These are phyloP conservation scores for Bothriochloa decipiens DNA, from an alignment of 176 grass and related monocot species.

Conservation along the genomic window DNA sequence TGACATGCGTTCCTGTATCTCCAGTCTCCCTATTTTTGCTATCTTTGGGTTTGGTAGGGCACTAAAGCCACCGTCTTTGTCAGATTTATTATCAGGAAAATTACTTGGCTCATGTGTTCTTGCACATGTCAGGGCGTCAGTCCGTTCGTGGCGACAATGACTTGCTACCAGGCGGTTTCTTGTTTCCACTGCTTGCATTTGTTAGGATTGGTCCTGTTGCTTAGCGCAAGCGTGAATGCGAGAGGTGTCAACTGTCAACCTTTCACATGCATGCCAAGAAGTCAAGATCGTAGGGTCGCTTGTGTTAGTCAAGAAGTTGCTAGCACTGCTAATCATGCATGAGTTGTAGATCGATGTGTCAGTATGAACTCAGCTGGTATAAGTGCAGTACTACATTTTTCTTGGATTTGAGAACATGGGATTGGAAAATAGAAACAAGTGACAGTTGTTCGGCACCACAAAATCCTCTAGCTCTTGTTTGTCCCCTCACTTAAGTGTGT, in stretches of 20 bases:
- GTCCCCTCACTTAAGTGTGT: not conserved
- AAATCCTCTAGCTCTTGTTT: not conserved
- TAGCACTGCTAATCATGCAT: not conserved
- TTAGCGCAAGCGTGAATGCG: no score
- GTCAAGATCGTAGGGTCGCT: not conserved
- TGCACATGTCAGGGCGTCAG: not conserved
- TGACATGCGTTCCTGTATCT: not conserved
- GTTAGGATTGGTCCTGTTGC: not conserved
- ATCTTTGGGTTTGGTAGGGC: not conserved
- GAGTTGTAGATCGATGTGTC: not conserved
- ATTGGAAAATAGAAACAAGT: not conserved
- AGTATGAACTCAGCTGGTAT: not conserved
- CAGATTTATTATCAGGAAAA: conserved; percentile 3
- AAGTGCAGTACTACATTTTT: no score
- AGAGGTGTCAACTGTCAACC: not conserved
- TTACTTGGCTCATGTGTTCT: conserved; percentile 18
- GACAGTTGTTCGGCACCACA: not conserved
- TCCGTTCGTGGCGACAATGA: conserved; percentile 14
- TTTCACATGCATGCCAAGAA: not conserved
- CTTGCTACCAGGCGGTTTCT: conserved; percentile 3
- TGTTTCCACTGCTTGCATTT: conserved; percentile 34
- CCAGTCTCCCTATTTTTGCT: conserved; percentile 1
- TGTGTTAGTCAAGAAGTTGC: not conserved
- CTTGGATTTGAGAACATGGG: not conserved
- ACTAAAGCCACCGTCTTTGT: conserved; percentile 16